phyloP scores from a whole-genome alignment of 2,329 filamentous ascomycete species.

The Penicillium fuscoglaucum region DNA sequence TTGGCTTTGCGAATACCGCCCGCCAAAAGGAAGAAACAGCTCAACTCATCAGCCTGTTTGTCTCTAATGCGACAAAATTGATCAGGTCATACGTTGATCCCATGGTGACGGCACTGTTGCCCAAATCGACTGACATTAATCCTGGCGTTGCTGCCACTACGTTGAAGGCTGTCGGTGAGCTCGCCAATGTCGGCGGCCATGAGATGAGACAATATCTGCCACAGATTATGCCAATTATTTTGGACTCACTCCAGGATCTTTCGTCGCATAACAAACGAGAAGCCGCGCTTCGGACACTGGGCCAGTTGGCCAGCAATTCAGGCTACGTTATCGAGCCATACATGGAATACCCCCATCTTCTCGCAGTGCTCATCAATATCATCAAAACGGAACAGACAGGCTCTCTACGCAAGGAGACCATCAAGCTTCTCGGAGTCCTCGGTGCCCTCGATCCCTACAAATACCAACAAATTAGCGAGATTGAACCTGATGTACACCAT shows the following conservation, averaged over 20 bases:
- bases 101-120: constrained; percentile 91
- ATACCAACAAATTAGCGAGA: constrained; percentile 88
- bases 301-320: constrained; percentile 90
- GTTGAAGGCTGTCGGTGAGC: constrained; percentile 89
- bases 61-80: constrained; percentile 86
- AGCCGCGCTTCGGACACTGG: constrained; percentile 84
- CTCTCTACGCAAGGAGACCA: constrained; percentile 84
- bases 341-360: constrained; percentile 86
- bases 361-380: constrained; percentile 90
- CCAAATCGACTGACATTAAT: constrained; percentile 82
- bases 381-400: constrained; percentile 90
- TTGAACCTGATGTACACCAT: constrained; percentile 76
- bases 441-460: constrained; percentile 95
- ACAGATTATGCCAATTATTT: constrained; percentile 89
- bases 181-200: constrained; percentile 89
- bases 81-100: constrained; percentile 97
- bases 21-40: constrained; percentile 96
- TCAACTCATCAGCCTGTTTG: constrained; percentile 85
- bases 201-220: constrained; percentile 93
- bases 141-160: constrained; percentile 90
- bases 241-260: constrained; percentile 90
- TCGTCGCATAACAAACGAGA: constrained; percentile 87
- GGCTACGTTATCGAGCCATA: constrained; percentile 98
- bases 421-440: constrained; percentile 92
- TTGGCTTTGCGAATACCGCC: constrained; percentile 92